Conservation (phyloP, 352 stramenopile species). For the Globisporangium parvum region DNA sequence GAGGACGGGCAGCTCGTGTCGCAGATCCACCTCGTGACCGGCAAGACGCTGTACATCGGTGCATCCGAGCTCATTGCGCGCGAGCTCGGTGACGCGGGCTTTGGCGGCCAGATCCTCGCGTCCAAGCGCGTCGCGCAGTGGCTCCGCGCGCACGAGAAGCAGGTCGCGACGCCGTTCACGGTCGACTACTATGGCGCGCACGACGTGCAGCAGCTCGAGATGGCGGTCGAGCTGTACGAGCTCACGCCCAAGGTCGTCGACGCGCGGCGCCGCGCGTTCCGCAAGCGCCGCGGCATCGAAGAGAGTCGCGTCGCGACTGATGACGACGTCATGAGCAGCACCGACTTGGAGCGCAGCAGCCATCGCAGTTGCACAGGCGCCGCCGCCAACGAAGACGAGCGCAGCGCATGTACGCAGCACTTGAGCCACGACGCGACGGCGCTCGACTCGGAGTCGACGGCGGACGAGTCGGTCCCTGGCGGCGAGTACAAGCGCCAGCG, state of each 20-base stretch:
- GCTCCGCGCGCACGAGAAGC: slow-evolving; percentile 30
- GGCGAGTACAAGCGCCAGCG: slow-evolving; percentile 33
- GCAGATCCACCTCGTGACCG: slow-evolving; percentile 57
- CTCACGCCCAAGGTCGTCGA: slow-evolving; percentile 53
- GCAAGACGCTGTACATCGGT: slow-evolving; percentile 60
- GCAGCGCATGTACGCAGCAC: no score
- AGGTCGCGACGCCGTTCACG: slow-evolving; percentile 33
- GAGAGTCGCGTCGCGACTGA: slow-evolving; percentile 13
- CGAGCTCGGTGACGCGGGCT: slow-evolving; percentile 59
- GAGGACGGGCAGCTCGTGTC: slow-evolving; percentile 48
- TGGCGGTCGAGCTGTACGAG: slow-evolving; percentile 57
- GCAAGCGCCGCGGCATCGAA: slow-evolving; percentile 29
- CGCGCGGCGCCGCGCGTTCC: slow-evolving; percentile 44
- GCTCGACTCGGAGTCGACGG: slow-evolving; percentile 23
- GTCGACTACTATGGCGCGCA: slow-evolving; percentile 51
- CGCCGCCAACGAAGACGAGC: no score
- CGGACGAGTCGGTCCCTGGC: slow-evolving; percentile 21
- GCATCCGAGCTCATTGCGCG: slow-evolving; percentile 55
- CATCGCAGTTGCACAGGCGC: no score
- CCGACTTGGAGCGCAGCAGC: no score
- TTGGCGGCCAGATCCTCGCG: slow-evolving; percentile 65
- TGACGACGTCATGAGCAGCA: no score
- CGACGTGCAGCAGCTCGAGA: slow-evolving; percentile 35
- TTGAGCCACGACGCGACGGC: no score
- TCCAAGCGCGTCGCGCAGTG: slow-evolving; percentile 52